Percentiles rank a stretch among this genome's conserved stretches.
Evolutionary conservation across 257 asterid genomes (phyloP).

Genomic region (Asclepias syriaca): DNA sequence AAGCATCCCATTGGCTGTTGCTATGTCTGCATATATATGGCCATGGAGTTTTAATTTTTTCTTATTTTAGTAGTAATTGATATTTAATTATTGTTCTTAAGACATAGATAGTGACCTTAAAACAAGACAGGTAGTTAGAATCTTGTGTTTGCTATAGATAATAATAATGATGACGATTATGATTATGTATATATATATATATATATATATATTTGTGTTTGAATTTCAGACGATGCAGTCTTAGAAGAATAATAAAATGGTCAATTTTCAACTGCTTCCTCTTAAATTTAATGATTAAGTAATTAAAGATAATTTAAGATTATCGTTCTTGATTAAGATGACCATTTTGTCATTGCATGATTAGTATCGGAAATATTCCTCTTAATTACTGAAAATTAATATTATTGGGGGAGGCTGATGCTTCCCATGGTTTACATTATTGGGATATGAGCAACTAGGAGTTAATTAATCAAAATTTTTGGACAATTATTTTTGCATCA

Average conservation of each 20-base stretch:
- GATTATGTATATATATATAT: too few relatives aligned
- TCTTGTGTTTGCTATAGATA: background rate
- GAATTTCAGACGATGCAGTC: background rate
- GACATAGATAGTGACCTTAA: background rate
- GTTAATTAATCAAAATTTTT: background rate
- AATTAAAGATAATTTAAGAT: background rate
- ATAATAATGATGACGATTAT: background rate
- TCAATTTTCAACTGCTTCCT: slow-evolving; percentile 1
- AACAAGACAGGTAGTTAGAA: slow-evolving; percentile 7
- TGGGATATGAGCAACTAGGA: background rate
- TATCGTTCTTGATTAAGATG: background rate
- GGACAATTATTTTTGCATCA: background rate
- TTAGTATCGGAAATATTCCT: background rate
- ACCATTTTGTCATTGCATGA: background rate
- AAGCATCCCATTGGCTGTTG: background rate
- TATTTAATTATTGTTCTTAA: background rate
- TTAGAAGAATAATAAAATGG: background rate
- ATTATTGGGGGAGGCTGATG: background rate
- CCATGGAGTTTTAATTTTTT: background rate
- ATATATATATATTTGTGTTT: background rate
- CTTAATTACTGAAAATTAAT: background rate
- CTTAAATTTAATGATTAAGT: background rate
- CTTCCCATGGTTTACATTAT: background rate
- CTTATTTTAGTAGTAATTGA: background rate
- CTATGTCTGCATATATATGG: background rate